Evolutionary conservation across 2,329 filamentous ascomycete species (phyloP), one percentile per base, ranked within the genome.

Genomic region (Trichoderma gracile): DNA sequence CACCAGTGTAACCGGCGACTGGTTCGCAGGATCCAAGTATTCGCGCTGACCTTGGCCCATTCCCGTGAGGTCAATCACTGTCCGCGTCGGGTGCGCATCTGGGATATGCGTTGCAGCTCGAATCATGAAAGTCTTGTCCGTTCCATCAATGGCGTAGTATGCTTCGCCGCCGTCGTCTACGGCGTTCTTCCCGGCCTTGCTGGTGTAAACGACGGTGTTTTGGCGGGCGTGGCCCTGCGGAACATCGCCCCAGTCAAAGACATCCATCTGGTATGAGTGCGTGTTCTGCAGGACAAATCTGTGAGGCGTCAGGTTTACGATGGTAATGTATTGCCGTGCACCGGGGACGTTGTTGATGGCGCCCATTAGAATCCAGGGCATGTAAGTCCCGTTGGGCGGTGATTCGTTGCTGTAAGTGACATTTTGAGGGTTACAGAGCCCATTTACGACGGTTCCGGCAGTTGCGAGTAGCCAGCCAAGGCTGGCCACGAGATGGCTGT

Each of bases 301-400:
- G 45, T 76, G 71, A 1, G 75, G 75, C 4, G 74, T 76, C 30
- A 76, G 68, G 47, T 76, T 76, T 33, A 76, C 74, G 17, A 76
- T 72, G 2, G 74, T 74, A 56, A 76, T 63, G 65, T 74, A 76
- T 42, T 72, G 72, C 21, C 66, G 70, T 12, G 60, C 50, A n/a
- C 65, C 63, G 17, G 65, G 23, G 19, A 66, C 54, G 12, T n/a
- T 55, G n/a, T 55, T 59, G 2, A 61, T n/a, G n/a, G 12, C 19
- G 7, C 49, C 53, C 8, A 66, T 66, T 14, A 49, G 49, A 15
- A 27, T 27, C 65, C 65, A 66, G n/a, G 61, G 55, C 65, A 66
- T 66, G 19, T 66, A 66, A 3, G 33, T 61, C 38, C 65, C 65
- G 30, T 52, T 50, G 17, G 65, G 65, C 5, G 53, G 47, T 3